Evolutionary conservation across 192 early-diverging fungal species (phyloP).

Genomic region (Gamsiella multidivaricata): DNA sequence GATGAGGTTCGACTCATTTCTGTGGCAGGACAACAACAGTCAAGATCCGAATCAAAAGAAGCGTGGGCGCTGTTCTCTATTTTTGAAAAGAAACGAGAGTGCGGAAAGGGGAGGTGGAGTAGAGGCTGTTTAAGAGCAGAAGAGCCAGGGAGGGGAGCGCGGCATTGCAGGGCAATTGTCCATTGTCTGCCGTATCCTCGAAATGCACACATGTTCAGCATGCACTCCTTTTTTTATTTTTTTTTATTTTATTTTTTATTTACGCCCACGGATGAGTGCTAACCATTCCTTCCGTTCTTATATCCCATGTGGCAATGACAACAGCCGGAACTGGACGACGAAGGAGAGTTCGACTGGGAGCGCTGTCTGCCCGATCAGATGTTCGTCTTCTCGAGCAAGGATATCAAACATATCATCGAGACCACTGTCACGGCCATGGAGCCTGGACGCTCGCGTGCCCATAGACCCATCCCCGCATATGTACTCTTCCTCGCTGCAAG

Average conservation of each 20-base stretch:
- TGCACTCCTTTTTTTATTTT: slow-evolving; percentile 14
- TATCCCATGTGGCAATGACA: not conserved
- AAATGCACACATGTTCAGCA: not conserved
- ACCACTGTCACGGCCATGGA: slow-evolving; percentile 75
- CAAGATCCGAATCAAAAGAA: too few relatives aligned
- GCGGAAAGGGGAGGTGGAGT: slow-evolving; percentile 3
- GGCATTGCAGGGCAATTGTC: too few relatives aligned
- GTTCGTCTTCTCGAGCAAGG: slow-evolving; percentile 90
- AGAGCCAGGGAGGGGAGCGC: not conserved
- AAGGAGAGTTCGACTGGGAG: slow-evolving; percentile 82
- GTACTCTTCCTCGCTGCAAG: slow-evolving; percentile 89
- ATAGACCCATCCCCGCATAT: slow-evolving; percentile 83
- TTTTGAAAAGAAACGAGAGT: too few relatives aligned
- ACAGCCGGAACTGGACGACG: slow-evolving; percentile 54
- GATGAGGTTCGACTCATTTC: not conserved
- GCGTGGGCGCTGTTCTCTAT: slow-evolving; percentile 1
- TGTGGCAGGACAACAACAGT: too few relatives aligned
- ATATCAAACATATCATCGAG: slow-evolving; percentile 78
- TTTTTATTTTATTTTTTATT: not conserved
- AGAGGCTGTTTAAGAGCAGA: slow-evolving; percentile 4
- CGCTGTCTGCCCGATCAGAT: slow-evolving; percentile 90
- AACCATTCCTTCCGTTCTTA: not conserved
- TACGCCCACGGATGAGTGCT: not conserved
- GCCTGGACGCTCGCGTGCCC: slow-evolving; percentile 67
- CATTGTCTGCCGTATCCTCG: too few relatives aligned